Evolutionary conservation across 352 stramenopile species (phyloP).

Genomic region (Phytopythium delawarense): DNA sequence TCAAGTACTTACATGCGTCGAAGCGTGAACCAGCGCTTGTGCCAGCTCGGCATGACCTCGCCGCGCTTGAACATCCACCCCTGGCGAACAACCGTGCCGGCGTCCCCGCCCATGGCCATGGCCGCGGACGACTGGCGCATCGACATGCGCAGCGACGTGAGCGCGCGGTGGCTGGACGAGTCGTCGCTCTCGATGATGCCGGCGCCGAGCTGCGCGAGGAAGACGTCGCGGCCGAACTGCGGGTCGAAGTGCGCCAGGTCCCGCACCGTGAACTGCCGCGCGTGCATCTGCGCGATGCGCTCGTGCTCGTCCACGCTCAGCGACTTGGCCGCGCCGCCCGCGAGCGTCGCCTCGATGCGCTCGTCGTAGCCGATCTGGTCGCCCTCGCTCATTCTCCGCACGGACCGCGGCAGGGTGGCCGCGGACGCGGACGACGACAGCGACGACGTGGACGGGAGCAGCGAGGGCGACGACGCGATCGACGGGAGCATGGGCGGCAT

Average conservation of each 20-base stretch:
- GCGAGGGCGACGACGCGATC: conserved; percentile 2
- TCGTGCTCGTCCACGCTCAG: conserved; percentile 35
- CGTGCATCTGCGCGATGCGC: conserved; percentile 19
- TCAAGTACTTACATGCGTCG: conserved; percentile 44
- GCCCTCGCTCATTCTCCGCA: conserved; percentile 36
- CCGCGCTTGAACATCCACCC: conserved; percentile 80
- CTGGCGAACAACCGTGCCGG: conserved; percentile 40
- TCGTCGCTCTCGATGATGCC: conserved; percentile 63
- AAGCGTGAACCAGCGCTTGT: conserved; percentile 80
- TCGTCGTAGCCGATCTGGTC: conserved; percentile 56
- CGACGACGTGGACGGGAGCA: conserved; percentile 1
- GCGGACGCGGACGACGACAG: neutral
- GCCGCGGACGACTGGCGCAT: conserved; percentile 26
- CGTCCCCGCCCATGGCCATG: neutral
- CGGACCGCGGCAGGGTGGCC: conserved; percentile 12
- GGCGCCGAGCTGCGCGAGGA: conserved; percentile 58
- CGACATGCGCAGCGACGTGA: conserved; percentile 53
- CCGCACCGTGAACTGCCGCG: conserved; percentile 52
- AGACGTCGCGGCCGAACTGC: conserved; percentile 66
- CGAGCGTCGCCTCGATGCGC: conserved; percentile 58
- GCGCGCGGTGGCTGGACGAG: conserved; percentile 62
- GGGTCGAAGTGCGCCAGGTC: conserved; percentile 62
- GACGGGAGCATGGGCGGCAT: conserved; percentile 14
- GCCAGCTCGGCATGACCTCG: conserved; percentile 72
- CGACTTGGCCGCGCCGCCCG: conserved; percentile 48